Evolutionary conservation across 192 early-diverging fungal genomes (phyloP).

Genomic region (Backusella morwellensis): DNA sequence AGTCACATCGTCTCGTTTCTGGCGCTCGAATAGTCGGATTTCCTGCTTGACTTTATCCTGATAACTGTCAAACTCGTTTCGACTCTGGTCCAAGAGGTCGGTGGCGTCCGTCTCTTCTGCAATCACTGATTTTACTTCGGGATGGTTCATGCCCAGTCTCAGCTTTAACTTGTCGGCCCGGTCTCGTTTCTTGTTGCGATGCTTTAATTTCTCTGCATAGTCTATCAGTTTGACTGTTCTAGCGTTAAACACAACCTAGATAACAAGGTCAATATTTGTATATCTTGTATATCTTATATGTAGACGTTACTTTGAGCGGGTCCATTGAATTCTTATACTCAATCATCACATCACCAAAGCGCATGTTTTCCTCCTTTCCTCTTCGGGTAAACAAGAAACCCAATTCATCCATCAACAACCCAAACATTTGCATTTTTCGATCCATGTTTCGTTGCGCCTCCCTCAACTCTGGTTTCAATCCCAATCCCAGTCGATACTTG

Average conservation of each 20-base stretch:
- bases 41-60: constrained; percentile 43
- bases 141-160: constrained; percentile 20
- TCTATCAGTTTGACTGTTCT: constrained; percentile 47
- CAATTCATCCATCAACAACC: constrained; percentile 47
- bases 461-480: constrained; percentile 36
- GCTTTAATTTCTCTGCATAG: constrained; percentile 44
- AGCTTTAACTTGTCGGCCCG: constrained; percentile 36
- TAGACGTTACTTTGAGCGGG: constrained; percentile 39
- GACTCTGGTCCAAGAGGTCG: constrained; percentile 17
- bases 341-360: constrained; percentile 46
- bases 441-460: constrained; percentile 45
- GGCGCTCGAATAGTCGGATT: constrained; percentile 42
- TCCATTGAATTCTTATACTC: constrained; percentile 50
- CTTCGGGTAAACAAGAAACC: constrained; percentile 43
- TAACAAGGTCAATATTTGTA: background rate
- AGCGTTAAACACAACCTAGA: constrained; percentile 45
- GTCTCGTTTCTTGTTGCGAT: constrained; percentile 37
- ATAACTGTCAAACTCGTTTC: constrained; percentile 35
- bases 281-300: background rate
- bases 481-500: constrained; percentile 49
- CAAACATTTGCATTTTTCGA: constrained; percentile 50
- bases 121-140: constrained; percentile 23
- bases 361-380: constrained; percentile 43
- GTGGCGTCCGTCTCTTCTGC: constrained; percentile 31
- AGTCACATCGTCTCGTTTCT: constrained; percentile 42